Conservation (phyloP, 441 rosid species). For the Dalechampia spathulata region DNA sequence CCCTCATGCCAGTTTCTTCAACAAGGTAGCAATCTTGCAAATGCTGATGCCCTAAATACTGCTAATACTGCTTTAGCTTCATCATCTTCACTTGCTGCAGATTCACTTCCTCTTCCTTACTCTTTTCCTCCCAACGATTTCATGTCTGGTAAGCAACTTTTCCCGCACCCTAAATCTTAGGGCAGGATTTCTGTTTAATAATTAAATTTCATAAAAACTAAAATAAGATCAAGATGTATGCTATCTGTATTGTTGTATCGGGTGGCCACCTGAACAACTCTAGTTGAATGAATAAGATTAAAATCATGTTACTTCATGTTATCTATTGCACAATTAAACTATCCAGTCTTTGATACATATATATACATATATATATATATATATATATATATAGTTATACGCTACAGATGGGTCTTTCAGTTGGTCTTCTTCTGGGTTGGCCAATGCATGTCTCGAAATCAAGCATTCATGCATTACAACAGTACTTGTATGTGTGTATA, state of each 20-base stretch:
- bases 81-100: slow-evolving; percentile 22
- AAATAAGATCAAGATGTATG: neutral
- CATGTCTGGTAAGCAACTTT: slow-evolving; percentile 78
- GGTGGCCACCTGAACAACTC: too few relatives aligned
- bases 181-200: too few relatives aligned
- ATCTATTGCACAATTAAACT: too few relatives aligned
- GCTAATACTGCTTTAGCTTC: slow-evolving; percentile 19
- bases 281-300: too few relatives aligned
- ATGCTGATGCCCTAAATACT: slow-evolving; percentile 21
- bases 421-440: slow-evolving; percentile 27
- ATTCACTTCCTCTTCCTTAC: slow-evolving; percentile 38
- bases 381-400: neutral
- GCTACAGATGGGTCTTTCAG: slow-evolving; percentile 9
- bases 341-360: neutral
- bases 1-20: slow-evolving; percentile 18
- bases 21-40: slow-evolving; percentile 27
- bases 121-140: slow-evolving; percentile 52
- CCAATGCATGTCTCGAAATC: too few relatives aligned
- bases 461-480: too few relatives aligned
- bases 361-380: neutral
- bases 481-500: too few relatives aligned
- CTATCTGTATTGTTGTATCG: neutral
- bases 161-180: slow-evolving; percentile 54
- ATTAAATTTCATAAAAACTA: neutral
- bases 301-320: too few relatives aligned